A percentile compares a stretch with the other conserved stretches of the same genome.
Evolutionary conservation across 2,329 filamentous ascomycete genomes (phyloP).

Genomic region (Curvularia eragrostidis): DNA sequence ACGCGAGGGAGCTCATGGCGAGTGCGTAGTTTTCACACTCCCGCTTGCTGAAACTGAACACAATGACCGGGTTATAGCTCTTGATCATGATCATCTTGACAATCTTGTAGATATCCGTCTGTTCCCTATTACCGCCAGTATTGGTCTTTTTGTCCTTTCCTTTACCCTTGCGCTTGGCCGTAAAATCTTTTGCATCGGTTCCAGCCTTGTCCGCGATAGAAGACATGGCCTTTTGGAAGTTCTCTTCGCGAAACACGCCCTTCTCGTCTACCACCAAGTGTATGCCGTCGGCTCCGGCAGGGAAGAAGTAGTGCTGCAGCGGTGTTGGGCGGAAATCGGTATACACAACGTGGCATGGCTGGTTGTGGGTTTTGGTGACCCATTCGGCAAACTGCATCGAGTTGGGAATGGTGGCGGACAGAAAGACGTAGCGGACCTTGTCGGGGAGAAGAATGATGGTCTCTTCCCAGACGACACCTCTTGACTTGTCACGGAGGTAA

Average conservation of each 20-base stretch:
- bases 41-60: constrained; percentile 99
- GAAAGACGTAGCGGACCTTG: constrained; percentile 98
- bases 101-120: constrained; percentile 93
- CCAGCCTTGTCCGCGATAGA: constrained; percentile 88
- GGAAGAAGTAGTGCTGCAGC: constrained; percentile 97
- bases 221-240: constrained; percentile 96
- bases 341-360: constrained; percentile 98
- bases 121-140: constrained; percentile 73
- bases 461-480: constrained; percentile 99
- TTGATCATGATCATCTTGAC: constrained; percentile 99
- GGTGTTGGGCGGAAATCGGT: constrained; percentile 98
- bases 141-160: constrained; percentile 92
- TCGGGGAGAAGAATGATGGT: constrained; percentile 97
- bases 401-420: constrained; percentile 97
- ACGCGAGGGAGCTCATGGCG: constrained; percentile 82
- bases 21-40: constrained; percentile 93
- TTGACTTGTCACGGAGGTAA: constrained; percentile 91
- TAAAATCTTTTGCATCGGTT: constrained; percentile 78
- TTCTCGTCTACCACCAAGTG: constrained; percentile 96
- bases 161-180: constrained; percentile 81
- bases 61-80: constrained; percentile 96
- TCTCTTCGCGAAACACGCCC: constrained; percentile 92
- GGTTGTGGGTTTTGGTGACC: constrained; percentile 97
- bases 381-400: constrained; percentile 99
- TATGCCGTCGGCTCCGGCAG: constrained; percentile 88